Evolutionary conservation across 148 eudicot species (phyloP), one percentile per base, ranked within the genome.

Genomic region (Amaranthus cruentus): DNA sequence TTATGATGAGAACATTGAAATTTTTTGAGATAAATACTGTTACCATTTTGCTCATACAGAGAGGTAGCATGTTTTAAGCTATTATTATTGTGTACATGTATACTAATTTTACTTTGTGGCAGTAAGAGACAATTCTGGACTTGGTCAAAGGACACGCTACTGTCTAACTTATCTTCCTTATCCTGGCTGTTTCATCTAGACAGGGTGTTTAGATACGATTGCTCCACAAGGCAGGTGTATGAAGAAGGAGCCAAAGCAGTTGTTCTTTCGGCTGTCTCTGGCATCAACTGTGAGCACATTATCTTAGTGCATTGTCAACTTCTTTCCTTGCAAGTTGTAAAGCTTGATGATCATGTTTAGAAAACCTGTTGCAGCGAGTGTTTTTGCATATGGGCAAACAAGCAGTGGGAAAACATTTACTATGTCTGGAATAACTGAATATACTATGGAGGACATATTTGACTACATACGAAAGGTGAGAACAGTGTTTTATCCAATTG

Each of bases 401-500:
- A 96, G 99, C 85, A 96, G 99, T 65, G 99, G 99, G 69, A 96
- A 96, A 84, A 96, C 99, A 57, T 96, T 71, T 72, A 96, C 99
- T 8, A 96, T 96, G 99, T 83, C 91, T n/a, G 99, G 99, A 55
- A 90, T 96, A 66, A 92, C 97, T 1, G 96, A 89, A 79, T 89
- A 86, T 76, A 84, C 99, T 28, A 76, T 96, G 80, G 85, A 74
- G 64, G 99, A 96, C 77, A 86, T 96, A 77, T 96, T 87, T 73
- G 88, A 89, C n/a, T 79, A 90, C 74, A 88, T 92, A 73, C 80
- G 81, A 9, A 92, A 87, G 99, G 97, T 95, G 83, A 78, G 18
- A 49, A 44, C 38, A 47, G 38, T 47, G 18, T 53, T 59, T 28
- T 70, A 54, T 61, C 10, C 18, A 49, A 28, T 28, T 0, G 38